Evolutionary conservation across 352 stramenopile genomes (phyloP), one percentile per base, ranked within the genome.

Genomic region (Globisporangium sylvaticum): DNA sequence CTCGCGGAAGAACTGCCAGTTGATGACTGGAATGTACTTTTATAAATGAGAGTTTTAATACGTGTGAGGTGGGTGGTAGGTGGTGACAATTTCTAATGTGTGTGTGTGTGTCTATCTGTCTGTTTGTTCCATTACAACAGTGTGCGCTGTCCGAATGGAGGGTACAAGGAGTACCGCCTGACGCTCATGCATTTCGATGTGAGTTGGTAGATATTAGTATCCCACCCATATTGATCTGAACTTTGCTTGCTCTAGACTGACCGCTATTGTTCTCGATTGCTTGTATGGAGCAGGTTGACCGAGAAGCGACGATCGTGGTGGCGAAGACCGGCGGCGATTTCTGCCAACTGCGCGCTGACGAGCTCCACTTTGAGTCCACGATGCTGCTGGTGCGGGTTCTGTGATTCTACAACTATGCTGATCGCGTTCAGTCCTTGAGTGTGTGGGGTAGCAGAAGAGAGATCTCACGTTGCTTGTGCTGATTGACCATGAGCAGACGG

Each of bases 271-370:
- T 50, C 18, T 50, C 29, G 12, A 50, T 18, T 61, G 61, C 12
- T 7, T 48, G 42, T 4, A 48, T 18, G 9, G 12, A 46, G 39
- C 48, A 74, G 37, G 50, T 62, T 34, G 64, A 67, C 12, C 72
- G 77, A 44, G 80, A 88, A 57, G 70, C 77, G 20, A 54, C 71
- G 29, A 29, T 90, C 52, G 37, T 77, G 8, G 81, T 89, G 39
- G 76, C 58, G 53, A 91, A 90, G 67, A 87, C 79, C 29, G 83
- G 83, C 42, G 83, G 83, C 7, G 77, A 87, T 44, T 69, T 90
- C 50, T 88, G 83, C 58, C 78, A 72, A 10, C 64, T 91, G 37
- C 70, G 81, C 39, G 72, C 72, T 54, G 81, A 90, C 29, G 66
- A 73, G 25, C 48, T 88, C 42, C 64, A 73, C 20, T 88, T 88